Evolutionary conservation across 331 rosid genomes (phyloP).

Genomic region (Spiraea crenata): DNA sequence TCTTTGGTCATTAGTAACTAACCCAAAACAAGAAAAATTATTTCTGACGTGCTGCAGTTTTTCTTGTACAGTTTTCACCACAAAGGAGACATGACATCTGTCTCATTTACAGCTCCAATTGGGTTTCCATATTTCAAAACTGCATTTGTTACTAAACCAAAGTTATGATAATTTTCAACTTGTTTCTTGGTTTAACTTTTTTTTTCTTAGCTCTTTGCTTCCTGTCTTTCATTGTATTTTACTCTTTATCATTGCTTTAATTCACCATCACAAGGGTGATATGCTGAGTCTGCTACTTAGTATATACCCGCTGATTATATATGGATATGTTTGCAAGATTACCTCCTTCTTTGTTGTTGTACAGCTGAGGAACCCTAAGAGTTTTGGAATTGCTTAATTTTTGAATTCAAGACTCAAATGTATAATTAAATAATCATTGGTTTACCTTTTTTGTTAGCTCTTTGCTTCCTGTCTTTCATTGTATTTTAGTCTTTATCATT

Average conservation of each 20-base stretch:
- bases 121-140: too few relatives aligned
- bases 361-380: background rate
- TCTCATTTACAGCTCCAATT: too few relatives aligned
- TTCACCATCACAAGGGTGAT: background rate
- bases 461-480: background rate
- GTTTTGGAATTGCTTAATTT: background rate
- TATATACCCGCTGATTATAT: background rate
- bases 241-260: background rate
- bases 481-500: background rate
- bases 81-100: too few relatives aligned
- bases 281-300: background rate
- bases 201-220: too few relatives aligned
- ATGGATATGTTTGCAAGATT: background rate
- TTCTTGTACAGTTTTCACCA: too few relatives aligned
- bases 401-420: background rate
- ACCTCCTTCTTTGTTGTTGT: background rate
- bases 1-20: too few relatives aligned
- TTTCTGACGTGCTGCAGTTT: too few relatives aligned
- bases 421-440: background rate
- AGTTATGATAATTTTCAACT: too few relatives aligned
- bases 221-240: background rate
- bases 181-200: too few relatives aligned
- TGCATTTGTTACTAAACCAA: too few relatives aligned
- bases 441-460: too few relatives aligned
- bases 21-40: too few relatives aligned